Evolutionary conservation across 192 early-diverging fungal species (phyloP), one percentile per base, ranked within the genome.

Genomic region (Funneliformis geosporum): DNA sequence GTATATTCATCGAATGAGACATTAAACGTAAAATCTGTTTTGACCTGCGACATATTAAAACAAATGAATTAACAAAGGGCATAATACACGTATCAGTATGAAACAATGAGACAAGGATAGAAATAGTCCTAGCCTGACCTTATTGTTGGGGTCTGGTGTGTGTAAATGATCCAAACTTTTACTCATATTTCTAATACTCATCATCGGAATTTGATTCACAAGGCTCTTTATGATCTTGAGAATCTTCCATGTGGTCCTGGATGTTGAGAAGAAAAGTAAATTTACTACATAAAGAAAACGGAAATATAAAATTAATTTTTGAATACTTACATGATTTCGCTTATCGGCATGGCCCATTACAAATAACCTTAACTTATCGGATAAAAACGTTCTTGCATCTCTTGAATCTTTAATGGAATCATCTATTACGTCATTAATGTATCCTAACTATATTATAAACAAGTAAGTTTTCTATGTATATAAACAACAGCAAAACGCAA

Each of bases 1-100:
- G 25, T 66, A 38, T 78, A 78, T 66, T 62, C 76, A 46, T 67
- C 61, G 3, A 71, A 71, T 47, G 39, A 71, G 0, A 71, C 21
- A 43, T 71, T 47, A 71, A 11, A 65, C 23, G 28, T 65, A 65
- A 2, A 33, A 33, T 33, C 33, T 33, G 33, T n/a, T 33, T 33
- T 33, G 33, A 33, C 33, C 33, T 33, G 33, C n/a, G n/a, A n/a
- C 2, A 33, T 33, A 33, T 33, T 2, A 33, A 33, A n/a, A n/a
- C n/a, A 33, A 33, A 33, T 33, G 33, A n/a, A 33, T 33, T 33
- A 33, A 33, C 33, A 33, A 33, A 33, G n/a, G n/a, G n/a, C n/a
- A n/a, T n/a, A 33, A 33, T 33, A 33, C 2, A 33, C n/a, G 2
- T 33, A 33, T 33, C 33, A 33, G 2, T 33, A 33, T 33, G 33